Base-by-base conservation (phyloP, 176 grass and related monocot species). In the Aegilops longissima region DNA sequence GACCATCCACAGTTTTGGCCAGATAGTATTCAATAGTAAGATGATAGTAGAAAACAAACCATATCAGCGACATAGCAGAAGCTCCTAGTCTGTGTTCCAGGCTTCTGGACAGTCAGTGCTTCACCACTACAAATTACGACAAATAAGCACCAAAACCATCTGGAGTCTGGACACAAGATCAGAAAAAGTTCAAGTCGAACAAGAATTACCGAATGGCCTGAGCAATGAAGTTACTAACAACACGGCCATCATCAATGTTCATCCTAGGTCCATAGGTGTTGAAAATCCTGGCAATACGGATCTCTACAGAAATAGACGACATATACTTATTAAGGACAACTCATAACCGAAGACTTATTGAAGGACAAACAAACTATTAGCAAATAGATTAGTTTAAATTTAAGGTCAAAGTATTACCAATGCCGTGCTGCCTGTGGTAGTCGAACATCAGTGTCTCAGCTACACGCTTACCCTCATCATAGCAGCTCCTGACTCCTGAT, bases 141-240 rank as follows among this genome's bases (percentile, higher is more conserved):
- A 92, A 33, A 89, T 89, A 80, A 83, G 68, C 39, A 23, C 31
- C 6, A 88, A 80, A 85, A 83, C 49, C 20, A 47, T 80, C 11
- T 70, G 4, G 35, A 83, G 8, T 80, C 10, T 70, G 4, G 35
- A 83, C 49, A 80, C 12, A 84, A 67, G 45, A 30, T 75, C 20
- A 3, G 10, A 65, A 30, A 56, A 76, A 31, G 49, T 63, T 33
- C 7, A 85, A 82, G 35, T 34, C n/a, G 17, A 87, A 58, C 27
- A 81, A 52, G 70, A 35, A 90, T 90, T 96, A 99, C 97, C 97
- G 94, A 25, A 99, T 73, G 68, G 97, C 97, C 89, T 97, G 97
- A 95, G 97, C 97, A 61, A 99, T 99, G 94, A 99, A 99, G 91
- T 99, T 99, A 85, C 97, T 99, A 70, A 99, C 97, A 59, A 99